Percentiles rank a stretch among this genome's conserved stretches.
These are phyloP conservation scores for Eimeria acervulina DNA, from an alignment of 169 alveolate species.

Conservation along the genomic window DNA sequence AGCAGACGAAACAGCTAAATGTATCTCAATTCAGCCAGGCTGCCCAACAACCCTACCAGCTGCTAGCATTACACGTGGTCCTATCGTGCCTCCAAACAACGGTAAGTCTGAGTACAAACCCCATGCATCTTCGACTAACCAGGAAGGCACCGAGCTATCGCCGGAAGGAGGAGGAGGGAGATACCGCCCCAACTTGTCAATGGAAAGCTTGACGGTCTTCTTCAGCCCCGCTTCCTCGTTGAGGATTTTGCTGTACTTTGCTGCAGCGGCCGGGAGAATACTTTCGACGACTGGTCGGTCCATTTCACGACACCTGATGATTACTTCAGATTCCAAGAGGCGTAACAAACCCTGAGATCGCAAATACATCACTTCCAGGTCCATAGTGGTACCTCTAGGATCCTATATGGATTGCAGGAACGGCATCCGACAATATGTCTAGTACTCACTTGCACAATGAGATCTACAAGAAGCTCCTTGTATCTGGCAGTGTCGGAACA, in stretches of 20 bases:
- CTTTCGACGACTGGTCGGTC: slow-evolving; percentile 92
- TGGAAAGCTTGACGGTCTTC: slow-evolving; percentile 87
- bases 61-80: not conserved
- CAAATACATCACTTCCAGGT: slow-evolving; percentile 58
- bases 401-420: not conserved
- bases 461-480: slow-evolving; percentile 87
- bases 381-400: not conserved
- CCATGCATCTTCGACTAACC: slow-evolving; percentile 82
- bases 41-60: not conserved
- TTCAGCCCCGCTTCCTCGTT: slow-evolving; percentile 88
- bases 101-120: not conserved
- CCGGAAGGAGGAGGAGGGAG: slow-evolving; percentile 91
- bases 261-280: slow-evolving; percentile 87
- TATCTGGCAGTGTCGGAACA: slow-evolving; percentile 87
- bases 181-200: slow-evolving; percentile 88
- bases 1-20: not conserved
- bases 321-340: slow-evolving; percentile 91
- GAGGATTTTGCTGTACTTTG: slow-evolving; percentile 88
- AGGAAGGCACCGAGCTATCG: slow-evolving; percentile 85
- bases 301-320: slow-evolving; percentile 92
- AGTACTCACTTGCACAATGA: slow-evolving; percentile 89
- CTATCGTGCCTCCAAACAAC: not conserved
- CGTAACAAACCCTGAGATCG: slow-evolving; percentile 86
- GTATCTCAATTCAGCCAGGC: not conserved
- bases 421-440: not conserved